Evolutionary conservation across 1,284 basidiomycete genomes (phyloP).

Genomic region (Ustilago cynodontis): DNA sequence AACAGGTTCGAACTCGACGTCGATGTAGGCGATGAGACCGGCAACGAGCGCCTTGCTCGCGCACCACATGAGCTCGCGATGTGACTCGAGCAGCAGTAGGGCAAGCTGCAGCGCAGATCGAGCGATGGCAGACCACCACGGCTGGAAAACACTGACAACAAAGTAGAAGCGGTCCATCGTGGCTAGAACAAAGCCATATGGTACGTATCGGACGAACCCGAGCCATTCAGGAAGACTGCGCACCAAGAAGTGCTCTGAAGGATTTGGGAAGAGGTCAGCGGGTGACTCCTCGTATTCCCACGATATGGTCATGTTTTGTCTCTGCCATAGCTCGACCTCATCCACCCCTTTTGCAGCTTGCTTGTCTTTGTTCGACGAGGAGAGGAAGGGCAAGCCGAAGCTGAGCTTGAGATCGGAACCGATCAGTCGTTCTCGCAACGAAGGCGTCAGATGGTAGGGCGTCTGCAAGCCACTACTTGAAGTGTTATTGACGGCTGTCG

Average conservation of each 20-base stretch:
- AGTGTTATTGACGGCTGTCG: background rate
- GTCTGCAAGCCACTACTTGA: slow-evolving; percentile 12
- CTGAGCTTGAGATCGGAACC: slow-evolving; percentile 18
- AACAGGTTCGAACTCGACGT: slow-evolving; percentile 38
- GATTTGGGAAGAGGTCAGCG: slow-evolving; percentile 16
- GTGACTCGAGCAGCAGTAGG: slow-evolving; percentile 27
- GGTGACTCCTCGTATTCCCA: slow-evolving; percentile 34
- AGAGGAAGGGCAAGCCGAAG: slow-evolving; percentile 27
- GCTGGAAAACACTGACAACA: slow-evolving; percentile 28
- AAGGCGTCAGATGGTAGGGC: slow-evolving; percentile 22
- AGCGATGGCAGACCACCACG: slow-evolving; percentile 34
- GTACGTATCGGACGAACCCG: slow-evolving; percentile 30
- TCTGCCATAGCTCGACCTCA: slow-evolving; percentile 30
- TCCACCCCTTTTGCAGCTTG: background rate
- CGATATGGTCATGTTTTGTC: slow-evolving; percentile 33
- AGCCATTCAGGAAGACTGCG: slow-evolving; percentile 42
- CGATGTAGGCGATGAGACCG: slow-evolving; percentile 39
- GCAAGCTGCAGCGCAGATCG: slow-evolving; percentile 43
- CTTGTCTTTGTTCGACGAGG: slow-evolving; percentile 6
- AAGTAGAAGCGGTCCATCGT: slow-evolving; percentile 35
- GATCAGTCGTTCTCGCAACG: slow-evolving; percentile 25
- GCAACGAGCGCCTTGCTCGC: slow-evolving; percentile 32
- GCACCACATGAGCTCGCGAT: slow-evolving; percentile 43
- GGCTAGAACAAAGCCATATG: slow-evolving; percentile 25
- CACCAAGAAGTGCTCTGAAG: slow-evolving; percentile 29